Evolutionary conservation across 148 eudicot species (phyloP).

Genomic region (Talinum fruticosum): DNA sequence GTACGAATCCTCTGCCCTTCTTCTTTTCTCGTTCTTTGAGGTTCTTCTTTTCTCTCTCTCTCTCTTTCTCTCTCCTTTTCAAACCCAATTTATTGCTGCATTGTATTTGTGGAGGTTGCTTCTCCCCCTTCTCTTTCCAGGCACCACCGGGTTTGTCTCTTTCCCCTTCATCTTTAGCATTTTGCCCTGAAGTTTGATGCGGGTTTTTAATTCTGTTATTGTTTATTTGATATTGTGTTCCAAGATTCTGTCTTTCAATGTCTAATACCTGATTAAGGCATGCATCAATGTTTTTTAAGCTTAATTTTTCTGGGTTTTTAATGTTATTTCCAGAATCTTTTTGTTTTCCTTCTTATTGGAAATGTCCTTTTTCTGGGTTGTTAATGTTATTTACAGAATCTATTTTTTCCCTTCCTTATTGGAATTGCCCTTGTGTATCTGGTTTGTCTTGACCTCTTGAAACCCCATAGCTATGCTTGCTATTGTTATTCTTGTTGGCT

Average conservation of each 20-base stretch:
- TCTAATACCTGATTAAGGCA: neutral
- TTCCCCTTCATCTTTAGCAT: neutral
- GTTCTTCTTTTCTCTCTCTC: neutral
- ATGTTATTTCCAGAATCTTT: neutral
- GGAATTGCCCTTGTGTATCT: neutral
- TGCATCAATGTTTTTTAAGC: neutral
- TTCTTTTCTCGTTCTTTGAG: neutral
- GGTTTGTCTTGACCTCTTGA: neutral
- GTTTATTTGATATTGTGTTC: neutral
- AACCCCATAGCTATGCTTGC: neutral
- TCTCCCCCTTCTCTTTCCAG: no score
- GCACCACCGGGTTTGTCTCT: neutral
- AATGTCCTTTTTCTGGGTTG: no score
- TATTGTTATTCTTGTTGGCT: neutral
- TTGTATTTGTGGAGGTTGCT: constrained; percentile 4
- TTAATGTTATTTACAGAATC: no score
- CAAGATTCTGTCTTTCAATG: neutral
- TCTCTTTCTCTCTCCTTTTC: no score
- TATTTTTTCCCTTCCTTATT: no score
- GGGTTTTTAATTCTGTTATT: constrained; percentile 5
- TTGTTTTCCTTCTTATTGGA: neutral
- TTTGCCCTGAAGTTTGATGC: constrained; percentile 2
- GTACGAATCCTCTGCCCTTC: neutral
- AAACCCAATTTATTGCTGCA: constrained; percentile 5
- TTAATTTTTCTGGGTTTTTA: neutral